Evolutionary conservation across 176 grass and related monocot species (phyloP).

Genomic region (Bonia amplexicaulis): DNA sequence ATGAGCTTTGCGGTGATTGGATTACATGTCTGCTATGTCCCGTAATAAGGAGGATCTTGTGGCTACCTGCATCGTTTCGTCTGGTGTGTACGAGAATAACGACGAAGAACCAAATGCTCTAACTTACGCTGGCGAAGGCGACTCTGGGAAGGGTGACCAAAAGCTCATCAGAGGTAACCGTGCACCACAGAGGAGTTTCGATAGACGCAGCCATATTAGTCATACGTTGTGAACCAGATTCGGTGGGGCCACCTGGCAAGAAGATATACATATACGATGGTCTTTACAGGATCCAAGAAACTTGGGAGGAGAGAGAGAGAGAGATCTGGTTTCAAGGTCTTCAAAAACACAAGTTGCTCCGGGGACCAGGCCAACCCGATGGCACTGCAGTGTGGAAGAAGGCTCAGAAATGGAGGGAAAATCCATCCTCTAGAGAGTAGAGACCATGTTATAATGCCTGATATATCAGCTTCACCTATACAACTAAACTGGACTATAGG

Average conservation of each 20-base stretch:
- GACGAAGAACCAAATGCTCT: constrained; percentile 40
- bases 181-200: constrained; percentile 46
- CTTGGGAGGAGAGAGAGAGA: constrained; percentile 72
- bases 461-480: constrained; percentile 65
- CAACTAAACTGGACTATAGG: constrained; percentile 20
- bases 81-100: constrained; percentile 73
- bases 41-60: constrained; percentile 39
- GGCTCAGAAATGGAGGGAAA: constrained; percentile 42
- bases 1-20: constrained; percentile 59
- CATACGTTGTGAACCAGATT: constrained; percentile 43
- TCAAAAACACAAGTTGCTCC: constrained; percentile 49
- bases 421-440: constrained; percentile 57
- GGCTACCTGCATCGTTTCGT: constrained; percentile 62
- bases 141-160: constrained; percentile 54
- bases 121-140: constrained; percentile 44
- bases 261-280: constrained; percentile 58
- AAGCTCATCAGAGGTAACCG: constrained; percentile 58
- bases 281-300: constrained; percentile 50
- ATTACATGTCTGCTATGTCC: constrained; percentile 38
- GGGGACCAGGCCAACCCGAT: constrained; percentile 49
- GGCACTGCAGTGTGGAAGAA: constrained; percentile 53
- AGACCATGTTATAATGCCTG: constrained; percentile 40
- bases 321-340: constrained; percentile 64
- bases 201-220: constrained; percentile 47
- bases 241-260: constrained; percentile 25